Evolutionary conservation across 2,329 filamentous ascomycete genomes (phyloP).

Genomic region (Achaetomium macrosporum): DNA sequence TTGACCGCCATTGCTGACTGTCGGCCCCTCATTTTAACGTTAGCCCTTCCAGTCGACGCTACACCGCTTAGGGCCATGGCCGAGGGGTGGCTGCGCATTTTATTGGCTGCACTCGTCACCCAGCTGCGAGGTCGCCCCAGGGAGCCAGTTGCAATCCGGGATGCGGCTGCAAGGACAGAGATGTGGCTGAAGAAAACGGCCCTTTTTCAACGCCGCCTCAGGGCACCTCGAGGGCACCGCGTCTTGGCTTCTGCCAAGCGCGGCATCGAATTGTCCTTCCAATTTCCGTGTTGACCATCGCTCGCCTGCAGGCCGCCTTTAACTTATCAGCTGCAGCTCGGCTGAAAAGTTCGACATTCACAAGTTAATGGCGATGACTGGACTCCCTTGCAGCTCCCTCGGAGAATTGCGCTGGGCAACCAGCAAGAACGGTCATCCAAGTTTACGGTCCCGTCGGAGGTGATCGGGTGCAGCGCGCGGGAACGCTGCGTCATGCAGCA

Average conservation of each 20-base stretch:
- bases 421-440: not conserved
- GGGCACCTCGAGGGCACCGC: conserved; percentile 11
- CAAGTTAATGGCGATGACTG: no score
- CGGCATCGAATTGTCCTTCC: not conserved
- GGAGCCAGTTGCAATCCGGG: not conserved
- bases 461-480: not conserved
- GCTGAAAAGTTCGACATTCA: no score
- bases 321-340: not conserved
- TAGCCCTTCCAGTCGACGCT: not conserved
- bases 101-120: conserved; percentile 9
- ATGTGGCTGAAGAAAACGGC: conserved; percentile 24
- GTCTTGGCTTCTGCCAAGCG: conserved; percentile 7
- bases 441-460: no score
- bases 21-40: not conserved
- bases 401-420: conserved; percentile 12
- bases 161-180: conserved; percentile 13
- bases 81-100: conserved; percentile 4
- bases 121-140: not conserved
- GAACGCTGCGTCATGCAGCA: conserved; percentile 8
- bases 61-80: conserved; percentile 10
- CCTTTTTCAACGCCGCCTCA: conserved; percentile 16
- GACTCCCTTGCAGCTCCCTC: not conserved
- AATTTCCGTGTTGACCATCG: conserved; percentile 1
- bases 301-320: no score
- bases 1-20: conserved; percentile 5